Conservation (phyloP, 2,329 filamentous ascomycete genomes). For the Exophiala oligosperma region DNA sequence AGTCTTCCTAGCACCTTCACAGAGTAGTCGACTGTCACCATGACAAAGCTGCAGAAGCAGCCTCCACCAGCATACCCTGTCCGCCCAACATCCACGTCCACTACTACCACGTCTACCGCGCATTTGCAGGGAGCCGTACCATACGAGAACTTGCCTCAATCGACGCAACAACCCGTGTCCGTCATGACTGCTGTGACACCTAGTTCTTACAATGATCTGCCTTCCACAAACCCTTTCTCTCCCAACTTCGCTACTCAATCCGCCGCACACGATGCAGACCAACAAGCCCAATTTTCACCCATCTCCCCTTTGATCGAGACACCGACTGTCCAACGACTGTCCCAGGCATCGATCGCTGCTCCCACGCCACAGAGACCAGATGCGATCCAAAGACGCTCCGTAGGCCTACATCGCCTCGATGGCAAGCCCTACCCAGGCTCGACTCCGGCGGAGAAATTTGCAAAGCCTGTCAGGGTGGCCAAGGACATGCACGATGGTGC, state of each 20-base stretch:
- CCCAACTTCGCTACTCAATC: constrained; percentile 15
- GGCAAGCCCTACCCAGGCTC: constrained; percentile 20
- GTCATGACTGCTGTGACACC: constrained; percentile 18
- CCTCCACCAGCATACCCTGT: constrained; percentile 15
- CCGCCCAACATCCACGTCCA: constrained; percentile 7
- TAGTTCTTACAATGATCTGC: constrained; percentile 19
- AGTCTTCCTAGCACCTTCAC: not conserved
- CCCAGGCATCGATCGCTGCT: constrained; percentile 10
- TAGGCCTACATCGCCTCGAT: constrained; percentile 24
- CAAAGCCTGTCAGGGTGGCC: constrained; percentile 28
- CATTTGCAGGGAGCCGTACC: constrained; percentile 15
- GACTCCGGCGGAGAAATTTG: constrained; percentile 11
- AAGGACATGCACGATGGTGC: constrained; percentile 30
- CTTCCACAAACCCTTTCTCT: constrained; percentile 24
- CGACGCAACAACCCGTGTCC: constrained; percentile 20
- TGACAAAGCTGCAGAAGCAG: constrained; percentile 26
- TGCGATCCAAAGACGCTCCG: constrained; percentile 13
- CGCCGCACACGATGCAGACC: not conserved
- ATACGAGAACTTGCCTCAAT: constrained; percentile 23
- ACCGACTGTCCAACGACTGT: constrained; percentile 1
- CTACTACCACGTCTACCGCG: constrained; percentile 1
- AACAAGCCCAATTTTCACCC: constrained; percentile 21
- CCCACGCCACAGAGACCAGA: constrained; percentile 18
- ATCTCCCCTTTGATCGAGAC: constrained; percentile 24
- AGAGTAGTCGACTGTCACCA: constrained; percentile 1